phyloP scores from a whole-genome alignment of 2,329 filamentous ascomycete genomes.

The Huntiella bhutanensis region DNA sequence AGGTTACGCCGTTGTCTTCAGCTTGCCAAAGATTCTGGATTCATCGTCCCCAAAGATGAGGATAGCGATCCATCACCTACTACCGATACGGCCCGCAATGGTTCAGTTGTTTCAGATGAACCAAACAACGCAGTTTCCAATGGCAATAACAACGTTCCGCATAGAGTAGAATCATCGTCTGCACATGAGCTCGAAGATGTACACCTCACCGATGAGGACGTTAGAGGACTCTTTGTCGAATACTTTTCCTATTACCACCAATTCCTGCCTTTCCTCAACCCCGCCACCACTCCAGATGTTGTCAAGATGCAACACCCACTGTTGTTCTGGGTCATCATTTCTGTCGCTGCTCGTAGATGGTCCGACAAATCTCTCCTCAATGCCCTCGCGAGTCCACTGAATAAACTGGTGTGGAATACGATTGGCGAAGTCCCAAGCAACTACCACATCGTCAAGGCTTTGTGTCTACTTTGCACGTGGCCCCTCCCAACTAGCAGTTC shows the following conservation, averaged over 20 bases:
- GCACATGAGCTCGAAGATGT: slow-evolving; percentile 37
- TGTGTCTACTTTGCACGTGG: slow-evolving; percentile 67
- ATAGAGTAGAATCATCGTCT: neutral
- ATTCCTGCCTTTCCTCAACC: slow-evolving; percentile 57
- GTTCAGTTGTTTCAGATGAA: slow-evolving; percentile 49
- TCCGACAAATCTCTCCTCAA: slow-evolving; percentile 45
- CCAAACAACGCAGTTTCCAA: slow-evolving; percentile 18
- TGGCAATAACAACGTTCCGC: slow-evolving; percentile 31
- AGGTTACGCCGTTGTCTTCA: slow-evolving; percentile 42
- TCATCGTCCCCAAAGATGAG: slow-evolving; percentile 32
- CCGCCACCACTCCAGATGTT: slow-evolving; percentile 45
- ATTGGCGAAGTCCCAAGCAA: slow-evolving; percentile 60
- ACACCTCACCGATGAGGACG: slow-evolving; percentile 43
- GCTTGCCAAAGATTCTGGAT: slow-evolving; percentile 40
- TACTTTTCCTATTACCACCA: slow-evolving; percentile 62
- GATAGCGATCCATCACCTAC: slow-evolving; percentile 27
- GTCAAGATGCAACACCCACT: slow-evolving; percentile 63
- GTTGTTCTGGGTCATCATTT: slow-evolving; percentile 70
- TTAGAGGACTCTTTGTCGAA: slow-evolving; percentile 48
- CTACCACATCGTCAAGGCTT: slow-evolving; percentile 63
- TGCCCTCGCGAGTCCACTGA: slow-evolving; percentile 48
- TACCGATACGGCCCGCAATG: slow-evolving; percentile 34
- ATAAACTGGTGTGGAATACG: slow-evolving; percentile 56
- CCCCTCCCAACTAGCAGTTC: slow-evolving; percentile 67
- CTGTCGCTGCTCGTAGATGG: slow-evolving; percentile 56